Conservation (phyloP, 129 eudicot genomes). For the Tanacetum coccineum region DNA sequence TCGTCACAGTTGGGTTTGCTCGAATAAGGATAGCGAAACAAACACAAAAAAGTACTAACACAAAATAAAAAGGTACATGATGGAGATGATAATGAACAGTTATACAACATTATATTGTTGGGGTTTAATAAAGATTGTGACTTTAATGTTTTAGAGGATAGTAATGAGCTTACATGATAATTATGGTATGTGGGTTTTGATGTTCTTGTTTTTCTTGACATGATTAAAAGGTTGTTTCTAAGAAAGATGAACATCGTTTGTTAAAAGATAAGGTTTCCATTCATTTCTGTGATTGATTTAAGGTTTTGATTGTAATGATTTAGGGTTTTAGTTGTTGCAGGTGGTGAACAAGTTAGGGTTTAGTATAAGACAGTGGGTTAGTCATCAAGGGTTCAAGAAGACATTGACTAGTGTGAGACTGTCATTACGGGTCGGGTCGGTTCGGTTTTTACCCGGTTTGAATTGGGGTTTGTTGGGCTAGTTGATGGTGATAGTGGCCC, state of each 20-base stretch:
- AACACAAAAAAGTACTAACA: conserved; percentile 39
- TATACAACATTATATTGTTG: conserved; percentile 4
- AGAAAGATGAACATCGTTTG: conserved; percentile 64
- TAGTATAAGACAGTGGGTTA: conserved; percentile 16
- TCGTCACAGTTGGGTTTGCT: conserved; percentile 30
- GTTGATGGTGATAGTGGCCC: conserved; percentile 3
- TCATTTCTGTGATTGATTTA: conserved; percentile 19
- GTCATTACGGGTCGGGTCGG: conserved; percentile 14
- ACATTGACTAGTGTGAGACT: conserved; percentile 18
- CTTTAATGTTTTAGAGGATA: conserved; percentile 23
- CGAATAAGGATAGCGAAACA: conserved; percentile 44
- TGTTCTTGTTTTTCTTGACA: conserved; percentile 40
- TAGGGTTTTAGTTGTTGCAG: conserved; percentile 18
- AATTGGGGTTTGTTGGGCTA: conserved; percentile 10
- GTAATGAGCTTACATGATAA: conserved; percentile 41
- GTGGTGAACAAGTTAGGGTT: conserved; percentile 32
- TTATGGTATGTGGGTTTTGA: conserved; percentile 22
- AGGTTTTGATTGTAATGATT: conserved; percentile 9
- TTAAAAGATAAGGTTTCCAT: conserved; percentile 25
- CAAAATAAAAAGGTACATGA: conserved; percentile 36
- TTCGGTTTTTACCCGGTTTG: conserved; percentile 4
- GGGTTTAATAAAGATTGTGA: background rate
- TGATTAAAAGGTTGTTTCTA: conserved; percentile 39
- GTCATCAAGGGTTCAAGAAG: conserved; percentile 37
- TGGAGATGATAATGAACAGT: conserved; percentile 18